Conservation (phyloP, 108 stramenopile genomes). For the Aurantiochytrium sp. region DNA sequence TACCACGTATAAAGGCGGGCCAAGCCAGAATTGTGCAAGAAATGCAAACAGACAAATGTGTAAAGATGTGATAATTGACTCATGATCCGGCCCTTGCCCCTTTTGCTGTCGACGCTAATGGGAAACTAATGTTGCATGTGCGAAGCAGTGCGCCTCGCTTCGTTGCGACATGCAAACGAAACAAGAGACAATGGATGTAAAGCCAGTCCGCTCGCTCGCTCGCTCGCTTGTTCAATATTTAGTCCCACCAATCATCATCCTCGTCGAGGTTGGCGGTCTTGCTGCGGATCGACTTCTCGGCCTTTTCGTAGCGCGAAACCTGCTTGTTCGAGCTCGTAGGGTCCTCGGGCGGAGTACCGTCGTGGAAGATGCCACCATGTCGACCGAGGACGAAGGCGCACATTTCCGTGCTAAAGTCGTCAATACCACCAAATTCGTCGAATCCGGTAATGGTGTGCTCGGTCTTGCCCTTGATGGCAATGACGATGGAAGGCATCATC, state of each 20-base stretch:
- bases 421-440: conserved; percentile 88
- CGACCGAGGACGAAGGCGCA: conserved; percentile 69
- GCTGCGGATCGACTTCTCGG: not conserved
- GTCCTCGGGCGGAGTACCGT: conserved; percentile 44
- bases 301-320: not conserved
- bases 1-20: too few species aligned
- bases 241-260: conserved; percentile 17
- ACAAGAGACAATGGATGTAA: too few species aligned
- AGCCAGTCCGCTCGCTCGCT: too few species aligned
- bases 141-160: too few species aligned
- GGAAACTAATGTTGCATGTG: too few species aligned
- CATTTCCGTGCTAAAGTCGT: conserved; percentile 72
- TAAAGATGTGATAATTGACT: too few species aligned
- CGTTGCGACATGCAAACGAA: too few species aligned
- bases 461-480: conserved; percentile 82
- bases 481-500: conserved; percentile 89
- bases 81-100: too few species aligned
- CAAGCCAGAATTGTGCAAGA: too few species aligned
- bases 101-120: too few species aligned
- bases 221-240: not conserved
- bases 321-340: conserved; percentile 8
- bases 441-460: conserved; percentile 85
- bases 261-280: conserved; percentile 12
- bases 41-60: too few species aligned
- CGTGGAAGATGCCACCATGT: conserved; percentile 55